Evolutionary conservation across 1,139 yeast genomes (phyloP).

Genomic region (Candida mesenterica): DNA sequence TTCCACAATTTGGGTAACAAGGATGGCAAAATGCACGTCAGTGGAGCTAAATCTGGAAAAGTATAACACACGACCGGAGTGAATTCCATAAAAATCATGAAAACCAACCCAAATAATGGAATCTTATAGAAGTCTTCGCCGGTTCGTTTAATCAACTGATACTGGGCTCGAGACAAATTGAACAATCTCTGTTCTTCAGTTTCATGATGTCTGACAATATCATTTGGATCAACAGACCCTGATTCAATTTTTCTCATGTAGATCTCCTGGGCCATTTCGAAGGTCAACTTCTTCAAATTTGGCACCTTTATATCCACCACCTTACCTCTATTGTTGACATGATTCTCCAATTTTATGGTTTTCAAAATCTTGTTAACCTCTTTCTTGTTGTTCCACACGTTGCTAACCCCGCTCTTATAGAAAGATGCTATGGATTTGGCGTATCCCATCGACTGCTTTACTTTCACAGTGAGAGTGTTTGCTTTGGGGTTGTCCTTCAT

Average conservation of each 20-base stretch:
- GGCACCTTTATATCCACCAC: conserved; percentile 27
- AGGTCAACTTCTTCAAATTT: conserved; percentile 25
- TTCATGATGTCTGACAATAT: conserved; percentile 19
- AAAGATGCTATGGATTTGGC: conserved; percentile 43
- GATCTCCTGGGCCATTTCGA: conserved; percentile 35
- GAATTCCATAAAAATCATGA: conserved; percentile 58
- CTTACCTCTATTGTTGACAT: conserved; percentile 27
- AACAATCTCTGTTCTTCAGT: conserved; percentile 19
- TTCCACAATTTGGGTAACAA: conserved; percentile 41
- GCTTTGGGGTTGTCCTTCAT: conserved; percentile 19
- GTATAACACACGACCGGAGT: conserved; percentile 60
- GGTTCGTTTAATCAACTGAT: conserved; percentile 57
- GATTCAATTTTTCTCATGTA: conserved; percentile 33
- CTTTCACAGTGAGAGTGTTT: conserved; percentile 21
- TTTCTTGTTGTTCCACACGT: conserved; percentile 46
- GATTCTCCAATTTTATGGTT: conserved; percentile 20
- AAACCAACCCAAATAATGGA: conserved; percentile 60
- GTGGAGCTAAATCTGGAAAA: conserved; percentile 65
- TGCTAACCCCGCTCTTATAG: conserved; percentile 51
- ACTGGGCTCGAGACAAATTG: conserved; percentile 51
- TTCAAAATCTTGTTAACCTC: conserved; percentile 23
- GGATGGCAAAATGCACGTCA: conserved; percentile 64
- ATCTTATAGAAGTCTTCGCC: conserved; percentile 55
- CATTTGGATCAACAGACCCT: conserved; percentile 16
- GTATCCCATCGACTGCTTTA: conserved; percentile 37